Evolutionary conservation across 2,329 filamentous ascomycete species (phyloP), one percentile per base, ranked within the genome.

Genomic region (Immersiporthe knoxdaviesiana): DNA sequence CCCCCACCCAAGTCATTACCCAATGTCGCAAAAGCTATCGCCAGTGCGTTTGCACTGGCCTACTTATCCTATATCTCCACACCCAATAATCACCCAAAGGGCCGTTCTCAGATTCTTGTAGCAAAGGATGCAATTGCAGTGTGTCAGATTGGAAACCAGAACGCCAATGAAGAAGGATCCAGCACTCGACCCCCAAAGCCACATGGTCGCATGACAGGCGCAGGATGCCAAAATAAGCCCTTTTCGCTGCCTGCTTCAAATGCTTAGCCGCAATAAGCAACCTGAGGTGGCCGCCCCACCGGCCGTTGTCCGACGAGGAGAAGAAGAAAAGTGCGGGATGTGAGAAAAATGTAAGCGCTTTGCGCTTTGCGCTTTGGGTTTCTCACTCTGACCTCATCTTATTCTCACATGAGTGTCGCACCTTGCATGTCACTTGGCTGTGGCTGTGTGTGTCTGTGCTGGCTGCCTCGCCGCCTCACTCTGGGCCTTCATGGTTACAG

Each of bases 191-290:
- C 21, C 7, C 21, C 56, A n/a, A 18, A 37, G 32, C 21, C 32
- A 35, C 56, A 12, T 35, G 56, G 56, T 37, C 56, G 56, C 56
- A 59, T 56, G 24, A 8, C 52, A 18, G 52, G 56, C 11, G 21
- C 56, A n/a, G 8, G 3, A 37, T 59, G 30, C 56, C 56, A 59
- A 59, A 59, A 59, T 59, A 59, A 59, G 56, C 56, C 56, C 21
- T 21, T 39, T 4, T 35, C 16, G 12, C 32, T 10, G 32, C 8
- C 32, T 18, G 16, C 37, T 59, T 12, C 11, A n/a, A 37, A 32
- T n/a, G 10, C 1, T 11, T 1, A n/a, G 16, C 56, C 30, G 32
- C 8, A 59, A 32, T 59, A 59, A 59, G 56, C 32, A 37, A 2
- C 32, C 3, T 39, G 32, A 59, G 8, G 4, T 18, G 54, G 10